phyloP scores from a whole-genome alignment of 257 asterid genomes.

The Solanum appendiculatum region DNA sequence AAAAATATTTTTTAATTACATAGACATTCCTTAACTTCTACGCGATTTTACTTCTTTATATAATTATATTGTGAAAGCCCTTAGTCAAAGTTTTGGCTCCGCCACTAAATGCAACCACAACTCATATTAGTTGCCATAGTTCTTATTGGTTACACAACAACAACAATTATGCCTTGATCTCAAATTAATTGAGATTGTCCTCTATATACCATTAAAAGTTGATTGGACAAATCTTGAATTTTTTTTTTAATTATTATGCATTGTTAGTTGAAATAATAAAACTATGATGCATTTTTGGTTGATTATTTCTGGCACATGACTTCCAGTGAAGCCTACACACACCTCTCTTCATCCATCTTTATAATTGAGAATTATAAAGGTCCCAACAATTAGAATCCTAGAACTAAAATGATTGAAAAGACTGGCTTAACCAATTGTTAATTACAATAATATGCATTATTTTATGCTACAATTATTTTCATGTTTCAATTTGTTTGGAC shows the following conservation, averaged over 20 bases:
- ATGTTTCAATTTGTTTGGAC: not conserved
- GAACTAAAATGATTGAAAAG: not conserved
- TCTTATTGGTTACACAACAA: not conserved
- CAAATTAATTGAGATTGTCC: not conserved
- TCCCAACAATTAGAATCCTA: not conserved
- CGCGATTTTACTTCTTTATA: not conserved
- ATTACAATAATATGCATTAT: not conserved
- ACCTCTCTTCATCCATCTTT: not conserved
- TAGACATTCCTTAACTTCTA: too few species aligned
- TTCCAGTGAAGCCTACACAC: not conserved
- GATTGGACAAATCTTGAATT: not conserved
- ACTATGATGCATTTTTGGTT: not conserved
- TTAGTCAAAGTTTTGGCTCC: rapidly evolving
- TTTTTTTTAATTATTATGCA: not conserved
- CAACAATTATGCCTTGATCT: not conserved
- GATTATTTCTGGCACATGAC: not conserved
- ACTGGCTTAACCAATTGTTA: not conserved
- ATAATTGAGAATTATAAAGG: not conserved
- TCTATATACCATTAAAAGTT: not conserved
- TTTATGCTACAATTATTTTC: not conserved
- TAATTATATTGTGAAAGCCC: too few species aligned
- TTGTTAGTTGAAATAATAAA: not conserved
- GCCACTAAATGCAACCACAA: not conserved
- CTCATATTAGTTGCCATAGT: not conserved
- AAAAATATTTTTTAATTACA: too few species aligned